Base-by-base conservation (phyloP, 2,329 filamentous ascomycete species). In the Cladosporium oxysporum region DNA sequence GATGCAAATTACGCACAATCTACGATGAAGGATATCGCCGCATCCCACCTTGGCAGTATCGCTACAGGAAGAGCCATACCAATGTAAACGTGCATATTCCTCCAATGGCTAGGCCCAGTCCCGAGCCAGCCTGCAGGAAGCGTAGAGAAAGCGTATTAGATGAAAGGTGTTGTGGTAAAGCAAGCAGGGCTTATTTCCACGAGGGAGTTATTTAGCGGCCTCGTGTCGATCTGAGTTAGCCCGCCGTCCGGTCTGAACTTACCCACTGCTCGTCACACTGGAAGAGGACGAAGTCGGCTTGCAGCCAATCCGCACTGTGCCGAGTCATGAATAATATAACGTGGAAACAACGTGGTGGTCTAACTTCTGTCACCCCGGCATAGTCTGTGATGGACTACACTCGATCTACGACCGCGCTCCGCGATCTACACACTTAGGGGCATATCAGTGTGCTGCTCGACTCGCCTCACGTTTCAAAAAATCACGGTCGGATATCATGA, bases 1-100 rank as follows among this genome's bases (percentile, higher is more conserved):
- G 28, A 33, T 55, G 52, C 52, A 55, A 55, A 55, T 55, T 55
- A 18, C 16, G 28, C n/a, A 21, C n/a, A 47, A 47, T 47, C n/a
- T 47, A 47, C 3, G n/a, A 47, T 12, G n/a, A n/a, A 21, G 41
- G 41, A 21, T 47, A 47, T 47, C n/a, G 41, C 41, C 41, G 41
- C 41, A n/a, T n/a, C 21, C 10, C 41, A 47, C n/a, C 41, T 21
- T 47, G 8, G n/a, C 41, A 10, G 41, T 10, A n/a, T 47, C 41
- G n/a, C 41, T 47, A 47, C n/a, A 47, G 41, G 10, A 23, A 8
- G 41, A 47, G 41, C n/a, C n/a, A 21, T n/a, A 21, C 41, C 41
- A 47, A 47, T 47, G 11, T 47, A 47, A 23, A 21, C 21, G n/a
- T 47, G 41, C 41, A 8, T 47, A n/a, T 47, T 47, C 6, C 41